Base-by-base conservation (phyloP, 345 rosid genomes). In the Acer negundo region DNA sequence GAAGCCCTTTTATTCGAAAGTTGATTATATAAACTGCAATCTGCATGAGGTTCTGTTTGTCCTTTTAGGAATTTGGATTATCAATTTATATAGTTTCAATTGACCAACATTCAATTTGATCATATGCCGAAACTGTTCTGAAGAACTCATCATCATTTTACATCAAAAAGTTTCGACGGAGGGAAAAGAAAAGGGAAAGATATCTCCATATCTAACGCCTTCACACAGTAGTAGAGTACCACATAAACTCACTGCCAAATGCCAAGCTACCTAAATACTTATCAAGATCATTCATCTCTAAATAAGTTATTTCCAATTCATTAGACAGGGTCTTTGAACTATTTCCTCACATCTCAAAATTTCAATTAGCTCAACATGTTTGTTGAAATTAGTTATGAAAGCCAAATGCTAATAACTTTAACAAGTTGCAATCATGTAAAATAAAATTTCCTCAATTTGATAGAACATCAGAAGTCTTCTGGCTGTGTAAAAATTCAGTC, bases 331-430 rank as follows among this genome's bases (percentile, higher is more conserved):
- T 9, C 8, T 22, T 9, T 31, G 13, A 70, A 70, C 42, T 42
- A 31, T 72, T 55, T 46, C 66, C 24, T 44, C 12, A 19, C 0
- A 44, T 35, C 55, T 72, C 19, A 58, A 11, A 47, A 70, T 24
- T 65, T 75, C 24, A 75, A 78, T 70, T 24, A 40, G 67, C 61
- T 69, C 56, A 62, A 62, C 71, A 77, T 64, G 76, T 55, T 69
- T 53, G 46, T 38, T 13, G 13, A 53, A 71, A 22, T 67, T 68
- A 40, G 44, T 9, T 17, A 4, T 6, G 23, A 6, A 55, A 46
- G 17, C 20, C 38, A 31, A 16, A 53, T 67, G 3, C 11, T 1
- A 46, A 24, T 17, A 22, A 17, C 9, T 65, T 13, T 35, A 16
- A 26, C 10, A 7, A 16, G 19, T 64, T 64, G 15, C 44, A 15